Conservation (phyloP, 176 grass and related monocot species). For the Musa acuminata region DNA sequence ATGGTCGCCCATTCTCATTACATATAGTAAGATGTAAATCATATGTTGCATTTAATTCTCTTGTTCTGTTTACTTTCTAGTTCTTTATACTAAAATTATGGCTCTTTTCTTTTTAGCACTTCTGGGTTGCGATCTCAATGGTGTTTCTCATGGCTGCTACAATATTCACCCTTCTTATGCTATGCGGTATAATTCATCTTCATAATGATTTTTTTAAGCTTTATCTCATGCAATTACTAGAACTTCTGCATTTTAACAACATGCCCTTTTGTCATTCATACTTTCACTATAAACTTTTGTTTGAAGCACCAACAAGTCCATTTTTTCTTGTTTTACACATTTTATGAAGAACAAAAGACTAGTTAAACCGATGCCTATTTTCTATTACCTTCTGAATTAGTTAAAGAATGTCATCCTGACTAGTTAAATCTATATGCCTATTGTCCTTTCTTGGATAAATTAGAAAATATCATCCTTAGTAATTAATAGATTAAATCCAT, state of each 20-base stretch:
- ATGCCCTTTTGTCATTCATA: too few relatives aligned
- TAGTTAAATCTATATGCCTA: neutral
- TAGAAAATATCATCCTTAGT: neutral
- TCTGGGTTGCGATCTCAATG: conserved; percentile 78
- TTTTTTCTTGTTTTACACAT: neutral
- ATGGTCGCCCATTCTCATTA: neutral
- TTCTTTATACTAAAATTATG: conserved; percentile 9
- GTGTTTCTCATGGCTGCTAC: conserved; percentile 67
- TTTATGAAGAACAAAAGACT: neutral
- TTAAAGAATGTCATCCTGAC: neutral
- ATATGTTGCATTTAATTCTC: neutral
- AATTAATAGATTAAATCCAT: neutral
- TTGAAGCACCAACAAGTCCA: neutral
- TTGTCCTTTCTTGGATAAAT: neutral
- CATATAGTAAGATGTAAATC: neutral
- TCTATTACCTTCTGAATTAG: neutral
- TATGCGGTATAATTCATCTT: conserved; percentile 45
- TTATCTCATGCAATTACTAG: neutral
- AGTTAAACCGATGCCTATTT: neutral
- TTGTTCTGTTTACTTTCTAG: conserved; percentile 19
- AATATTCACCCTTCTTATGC: conserved; percentile 62
- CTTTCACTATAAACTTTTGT: neutral
- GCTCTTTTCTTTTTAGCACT: conserved; percentile 40
- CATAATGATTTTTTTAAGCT: neutral
- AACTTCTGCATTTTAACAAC: neutral